phyloP scores from a whole-genome alignment of 371 early-diverging fungal genomes.

The Phascolomyces articulosus region DNA sequence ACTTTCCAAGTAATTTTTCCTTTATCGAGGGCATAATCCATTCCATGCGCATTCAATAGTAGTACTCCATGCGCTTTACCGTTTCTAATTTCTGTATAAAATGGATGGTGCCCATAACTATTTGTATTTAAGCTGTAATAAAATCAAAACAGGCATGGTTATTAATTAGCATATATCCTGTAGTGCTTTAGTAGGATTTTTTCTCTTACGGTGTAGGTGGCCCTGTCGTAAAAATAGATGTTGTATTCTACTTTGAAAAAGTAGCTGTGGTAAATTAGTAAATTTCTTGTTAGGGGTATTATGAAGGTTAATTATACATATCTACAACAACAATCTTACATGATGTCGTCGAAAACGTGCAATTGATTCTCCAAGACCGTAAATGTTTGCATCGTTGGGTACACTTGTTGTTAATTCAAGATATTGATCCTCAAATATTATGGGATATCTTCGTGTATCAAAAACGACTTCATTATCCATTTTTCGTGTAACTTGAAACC shows the following conservation, averaged over 20 bases:
- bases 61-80: constrained; percentile 62
- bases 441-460: constrained; percentile 56
- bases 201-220: too few relatives aligned
- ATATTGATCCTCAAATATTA: constrained; percentile 74
- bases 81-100: constrained; percentile 69
- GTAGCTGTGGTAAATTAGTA: too few relatives aligned
- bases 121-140: too few relatives aligned
- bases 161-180: too few relatives aligned
- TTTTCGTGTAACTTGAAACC: constrained; percentile 59
- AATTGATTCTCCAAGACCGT: constrained; percentile 70
- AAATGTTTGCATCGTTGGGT: constrained; percentile 63
- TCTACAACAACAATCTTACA: too few relatives aligned
- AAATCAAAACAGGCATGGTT: too few relatives aligned
- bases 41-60: constrained; percentile 70
- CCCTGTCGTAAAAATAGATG: too few relatives aligned
- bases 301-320: too few relatives aligned
- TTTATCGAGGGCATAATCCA: constrained; percentile 67
- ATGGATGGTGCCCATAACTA: constrained; percentile 75
- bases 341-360: background rate
- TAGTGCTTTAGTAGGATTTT: too few relatives aligned
- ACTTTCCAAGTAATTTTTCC: constrained; percentile 57
- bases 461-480: constrained; percentile 54
- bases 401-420: constrained; percentile 61
- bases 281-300: too few relatives aligned
- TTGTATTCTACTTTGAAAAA: too few relatives aligned